A percentile compares a stretch with the other conserved stretches of the same genome.
These are phyloP conservation scores for Orbilia brochopaga DNA, from an alignment of 2,329 filamentous ascomycete genomes.

Conservation along the genomic window DNA sequence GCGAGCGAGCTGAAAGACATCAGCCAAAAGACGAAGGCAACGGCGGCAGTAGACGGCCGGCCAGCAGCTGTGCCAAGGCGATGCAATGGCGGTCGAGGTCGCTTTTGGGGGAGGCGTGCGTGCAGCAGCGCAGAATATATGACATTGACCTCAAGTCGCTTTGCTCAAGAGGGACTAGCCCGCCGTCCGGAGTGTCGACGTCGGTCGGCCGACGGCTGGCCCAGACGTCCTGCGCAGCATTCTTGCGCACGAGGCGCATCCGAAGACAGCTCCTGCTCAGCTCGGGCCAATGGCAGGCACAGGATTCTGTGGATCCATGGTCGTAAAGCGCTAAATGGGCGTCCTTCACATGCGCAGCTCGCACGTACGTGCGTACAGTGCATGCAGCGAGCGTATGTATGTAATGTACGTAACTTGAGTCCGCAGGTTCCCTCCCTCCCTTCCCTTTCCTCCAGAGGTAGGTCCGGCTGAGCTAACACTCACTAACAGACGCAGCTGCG, in stretches of 20 bases:
- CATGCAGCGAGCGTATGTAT: background rate
- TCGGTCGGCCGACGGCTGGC: background rate
- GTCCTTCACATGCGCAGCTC: conserved; percentile 8
- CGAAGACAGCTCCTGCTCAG: conserved; percentile 1
- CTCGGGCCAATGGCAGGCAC: conserved; percentile 24
- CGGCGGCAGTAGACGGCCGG: too few species aligned
- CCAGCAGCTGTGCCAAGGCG: background rate
- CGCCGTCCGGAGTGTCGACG: too few species aligned
- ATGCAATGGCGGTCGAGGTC: conserved; percentile 3
- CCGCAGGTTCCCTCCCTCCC: too few species aligned
- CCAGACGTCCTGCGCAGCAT: background rate
- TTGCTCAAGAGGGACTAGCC: too few species aligned
- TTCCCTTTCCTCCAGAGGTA: background rate
- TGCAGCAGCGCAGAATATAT: background rate
- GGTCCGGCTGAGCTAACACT: background rate
- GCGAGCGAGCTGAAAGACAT: background rate
- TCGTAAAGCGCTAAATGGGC: conserved; percentile 31
- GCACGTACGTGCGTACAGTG: background rate
- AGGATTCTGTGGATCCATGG: conserved; percentile 46
- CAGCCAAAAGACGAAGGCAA: background rate
- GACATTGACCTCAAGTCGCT: too few species aligned
- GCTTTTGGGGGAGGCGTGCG: background rate
- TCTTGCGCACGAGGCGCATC: conserved; percentile 2
- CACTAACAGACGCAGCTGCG: background rate
- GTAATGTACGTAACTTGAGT: too few species aligned